Evolutionary conservation across 768 basidiomycete species (phyloP), one percentile per base, ranked within the genome.

Genomic region (Mycena filopes): DNA sequence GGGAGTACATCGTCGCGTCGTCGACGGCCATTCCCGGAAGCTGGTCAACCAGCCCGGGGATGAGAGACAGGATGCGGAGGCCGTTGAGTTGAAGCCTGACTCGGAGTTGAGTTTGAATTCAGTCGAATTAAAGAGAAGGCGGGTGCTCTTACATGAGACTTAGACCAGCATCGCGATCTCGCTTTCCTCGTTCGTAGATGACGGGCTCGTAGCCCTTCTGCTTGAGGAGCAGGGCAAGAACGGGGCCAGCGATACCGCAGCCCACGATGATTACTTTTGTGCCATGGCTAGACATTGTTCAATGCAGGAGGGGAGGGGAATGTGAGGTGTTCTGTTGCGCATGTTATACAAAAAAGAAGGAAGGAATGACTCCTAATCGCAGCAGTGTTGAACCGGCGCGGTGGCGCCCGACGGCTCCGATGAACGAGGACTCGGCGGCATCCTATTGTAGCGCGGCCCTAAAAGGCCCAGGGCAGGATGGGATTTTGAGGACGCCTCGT

Each of bases 221-320:
- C 56, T 78, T 80, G 31, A 82, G 73, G 16, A 79, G 72, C 26
- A 78, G 71, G 2, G 78, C 79, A 41, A 82, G 76, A 5, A 80
- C 75, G 18, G 80, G 78, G 15, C 81, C 81, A 13, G 78, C 80
- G 40, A 81, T 76, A 4, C 81, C 81, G 21, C 73, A 73, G 23
- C 81, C 81, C 11, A 76, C 75, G 48, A 81, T 73, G 61, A 81
- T 76, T 33, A 81, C 76, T 65, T 74, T 80, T 21, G 77, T 58
- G 28, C 31, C 31, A 33, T n/a, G n/a, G n/a, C n/a, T n/a, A n/a
- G n/a, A n/a, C n/a, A n/a, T n/a, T n/a, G n/a, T n/a, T n/a, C n/a
- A n/a, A n/a, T n/a, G n/a, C n/a, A n/a, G n/a, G n/a, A n/a, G n/a
- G n/a, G n/a, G n/a, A n/a, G n/a, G n/a, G n/a, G n/a, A n/a, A n/a